Evolutionary conservation across 2,329 filamentous ascomycete genomes (phyloP), one percentile per base, ranked within the genome.

Genomic region (Hypoxylon sp.): DNA sequence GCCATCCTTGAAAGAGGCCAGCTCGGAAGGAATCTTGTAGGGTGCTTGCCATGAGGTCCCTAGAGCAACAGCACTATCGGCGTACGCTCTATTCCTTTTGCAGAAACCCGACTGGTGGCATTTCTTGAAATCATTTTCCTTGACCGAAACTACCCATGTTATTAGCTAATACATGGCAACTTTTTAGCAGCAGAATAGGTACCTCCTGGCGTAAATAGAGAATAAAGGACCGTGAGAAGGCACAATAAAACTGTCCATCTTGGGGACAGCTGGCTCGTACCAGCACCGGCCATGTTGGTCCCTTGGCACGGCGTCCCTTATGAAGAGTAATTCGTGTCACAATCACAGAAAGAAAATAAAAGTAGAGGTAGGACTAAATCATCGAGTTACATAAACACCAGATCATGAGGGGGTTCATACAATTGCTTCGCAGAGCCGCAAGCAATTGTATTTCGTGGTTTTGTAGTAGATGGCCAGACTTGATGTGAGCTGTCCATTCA

Each of bases 101-200:
- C 96, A 99, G 84, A 99, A 99, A 75, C 96, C 96, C 3, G 95
- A 96, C 79, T 99, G 95, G 73, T 92, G 84, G 83, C 96, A 99
- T 75, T 92, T 97, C 79, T 98, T 99, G 86, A 98, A 99, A 80
- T 97, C 94, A 75, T 97, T 90, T 78, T 97, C 92, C 83, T 99
- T 99, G 57, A 99, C 96, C 75, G 88, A 86, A 71, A 88, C 94
- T 97, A 62, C 21, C 62, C 21, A 48, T 36, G 25, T 6, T 9
- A 63, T 65, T 64, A 69, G 65, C 55, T 48, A 25, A 30, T 59
- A 46, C 30, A 3, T 30, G n/a, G 5, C 14, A 19, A 11, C 5
- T 11, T 43, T n/a, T 43, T 9, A 23, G 46, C 13, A 2, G 5
- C 19, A 3, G 11, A 55, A 59, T 38, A 52, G 70, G 79, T 83